A percentile compares a stretch with the other conserved stretches of the same genome.
Conservation (phyloP, 192 early-diverging fungal genomes). For the Radiomyces spectabilis region DNA sequence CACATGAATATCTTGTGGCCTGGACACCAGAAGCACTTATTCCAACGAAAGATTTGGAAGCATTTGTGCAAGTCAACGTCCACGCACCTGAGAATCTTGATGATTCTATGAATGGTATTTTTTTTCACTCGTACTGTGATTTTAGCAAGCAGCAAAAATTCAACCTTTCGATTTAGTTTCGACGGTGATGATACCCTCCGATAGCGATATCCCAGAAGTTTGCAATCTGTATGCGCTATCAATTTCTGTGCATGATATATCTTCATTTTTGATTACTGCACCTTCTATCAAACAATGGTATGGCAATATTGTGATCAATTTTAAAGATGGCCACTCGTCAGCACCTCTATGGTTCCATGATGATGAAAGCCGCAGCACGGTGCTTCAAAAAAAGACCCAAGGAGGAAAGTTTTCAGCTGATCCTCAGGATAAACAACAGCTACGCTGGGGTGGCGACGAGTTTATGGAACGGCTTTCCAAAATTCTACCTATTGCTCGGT, state of each 20-base stretch:
- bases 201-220: conserved; percentile 3
- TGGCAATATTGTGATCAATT: conserved; percentile 58
- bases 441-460: conserved; percentile 65
- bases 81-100: no score
- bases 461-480: conserved; percentile 45
- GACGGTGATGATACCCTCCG: conserved; percentile 7
- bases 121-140: no score
- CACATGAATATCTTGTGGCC: conserved; percentile 51
- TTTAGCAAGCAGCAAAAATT: neutral
- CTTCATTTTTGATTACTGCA: conserved; percentile 56
- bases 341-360: conserved; percentile 73
- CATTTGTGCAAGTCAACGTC: conserved; percentile 52
- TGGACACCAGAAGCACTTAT: conserved; percentile 67
- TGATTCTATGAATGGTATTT: no score
- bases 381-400: conserved; percentile 23
- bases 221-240: conserved; percentile 53
- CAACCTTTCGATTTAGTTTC: neutral
- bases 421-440: conserved; percentile 22
- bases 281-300: conserved; percentile 63
- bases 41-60: conserved; percentile 49
- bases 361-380: conserved; percentile 52
- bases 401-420: conserved; percentile 7
- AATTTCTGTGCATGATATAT: conserved; percentile 44
- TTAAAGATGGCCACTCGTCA: conserved; percentile 51
- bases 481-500: conserved; percentile 25